Conservation (phyloP, 176 grass and related monocot species). For the Areca catechu region DNA sequence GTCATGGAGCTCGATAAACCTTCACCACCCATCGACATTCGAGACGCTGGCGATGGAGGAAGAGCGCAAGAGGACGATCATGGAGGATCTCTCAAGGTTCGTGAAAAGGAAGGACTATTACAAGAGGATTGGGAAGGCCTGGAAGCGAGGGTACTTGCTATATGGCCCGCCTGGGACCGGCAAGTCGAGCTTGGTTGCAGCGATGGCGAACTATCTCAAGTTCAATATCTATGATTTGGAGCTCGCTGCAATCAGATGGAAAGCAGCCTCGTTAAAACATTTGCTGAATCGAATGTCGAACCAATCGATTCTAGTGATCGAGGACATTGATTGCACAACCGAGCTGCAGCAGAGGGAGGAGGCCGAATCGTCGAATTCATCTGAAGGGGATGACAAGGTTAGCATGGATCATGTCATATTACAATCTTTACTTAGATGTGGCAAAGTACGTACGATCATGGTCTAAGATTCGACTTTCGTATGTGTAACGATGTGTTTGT, state of each 20-base stretch:
- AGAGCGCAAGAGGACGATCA: conserved; percentile 42
- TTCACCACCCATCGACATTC: conserved; percentile 82
- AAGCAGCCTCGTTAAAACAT: conserved; percentile 28
- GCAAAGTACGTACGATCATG: too few species aligned
- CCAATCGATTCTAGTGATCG: conserved; percentile 72
- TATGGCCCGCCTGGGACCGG: conserved; percentile 79
- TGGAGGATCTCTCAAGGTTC: conserved; percentile 73
- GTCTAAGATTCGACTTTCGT: too few species aligned
- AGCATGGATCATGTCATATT: too few species aligned
- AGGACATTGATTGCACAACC: conserved; percentile 80
- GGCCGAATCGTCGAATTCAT: not conserved
- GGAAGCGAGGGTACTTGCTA: conserved; percentile 86
- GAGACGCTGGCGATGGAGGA: conserved; percentile 64
- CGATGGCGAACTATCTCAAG: conserved; percentile 86
- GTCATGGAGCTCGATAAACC: conserved; percentile 49
- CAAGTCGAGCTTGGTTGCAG: conserved; percentile 83
- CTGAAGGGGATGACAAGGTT: too few species aligned
- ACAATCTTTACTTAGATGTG: too few species aligned
- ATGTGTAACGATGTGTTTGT: too few species aligned
- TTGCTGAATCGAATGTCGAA: conserved; percentile 68
- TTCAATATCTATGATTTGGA: conserved; percentile 90
- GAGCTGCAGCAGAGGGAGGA: conserved; percentile 50
- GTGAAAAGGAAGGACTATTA: conserved; percentile 76
- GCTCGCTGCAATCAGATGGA: conserved; percentile 62
- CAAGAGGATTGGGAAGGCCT: conserved; percentile 75